Evolutionary conservation across 2,329 filamentous ascomycete genomes (phyloP), one percentile per base, ranked within the genome.

Genomic region (Aspergillus sp.): DNA sequence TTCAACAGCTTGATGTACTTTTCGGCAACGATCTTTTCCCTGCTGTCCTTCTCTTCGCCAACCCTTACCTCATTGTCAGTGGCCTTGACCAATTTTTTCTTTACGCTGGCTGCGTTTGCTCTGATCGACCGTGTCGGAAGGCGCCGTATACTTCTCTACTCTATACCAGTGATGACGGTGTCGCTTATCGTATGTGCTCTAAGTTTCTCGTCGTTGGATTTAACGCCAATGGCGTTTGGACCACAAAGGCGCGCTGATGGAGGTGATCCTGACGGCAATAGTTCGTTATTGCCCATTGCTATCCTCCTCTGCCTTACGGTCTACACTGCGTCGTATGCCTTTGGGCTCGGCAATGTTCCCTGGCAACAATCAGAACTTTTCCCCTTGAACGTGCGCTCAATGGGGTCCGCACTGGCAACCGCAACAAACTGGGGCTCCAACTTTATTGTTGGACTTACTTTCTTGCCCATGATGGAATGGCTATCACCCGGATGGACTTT

Each of bases 361-460:
- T 97, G 91, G 91, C 91, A 95, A 76, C 90, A 95, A 70, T 88
- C 84, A 56, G 91, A 97, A 70, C 78, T 95, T 30, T 96, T 96
- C 61, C 86, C 89, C 1, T 63, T 79, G 12, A 70, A 73, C 12
- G 73, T 85, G 42, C 78, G 83, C 50, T 83, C 80, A 63, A 67
- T 82, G 12, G 78, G 80, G 30, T 82, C 80, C 1, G 74, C 75
- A 9, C 62, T 83, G 29, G 74, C 78, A 5, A 79, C 90, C 5
- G 84, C 83, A 4, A 94, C 87, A 5, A 96, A 86, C 60, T 97
- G 91, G 91, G 79, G 77, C 3, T 82, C 85, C 27, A 97, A 97
- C 63, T 93, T 94, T 49, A 65, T 93, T 12, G 77, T 96, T 1
- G 90, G 89, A 0, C 70, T 94, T 50, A 93, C 88, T 0, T 97